Conservation (phyloP, 2,329 filamentous ascomycete species). For the Alternaria gansuensis region DNA sequence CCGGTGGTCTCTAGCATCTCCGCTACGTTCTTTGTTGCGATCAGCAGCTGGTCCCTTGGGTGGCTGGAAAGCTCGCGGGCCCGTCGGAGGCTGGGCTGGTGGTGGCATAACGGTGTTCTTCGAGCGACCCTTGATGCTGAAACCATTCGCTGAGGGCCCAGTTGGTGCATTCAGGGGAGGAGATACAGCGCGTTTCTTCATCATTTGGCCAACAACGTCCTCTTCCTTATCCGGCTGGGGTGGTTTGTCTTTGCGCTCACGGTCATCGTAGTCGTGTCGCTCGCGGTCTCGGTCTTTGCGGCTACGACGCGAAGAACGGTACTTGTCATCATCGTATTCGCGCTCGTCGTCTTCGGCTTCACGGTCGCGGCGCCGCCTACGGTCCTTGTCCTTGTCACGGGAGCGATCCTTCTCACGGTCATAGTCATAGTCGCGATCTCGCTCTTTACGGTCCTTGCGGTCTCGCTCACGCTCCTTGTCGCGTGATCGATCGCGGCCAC, state of each 20-base stretch:
- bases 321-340: slow-evolving; percentile 52
- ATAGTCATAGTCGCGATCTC: slow-evolving; percentile 58
- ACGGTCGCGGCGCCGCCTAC: slow-evolving; percentile 62
- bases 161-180: slow-evolving; percentile 49
- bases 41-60: slow-evolving; percentile 52
- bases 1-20: slow-evolving; percentile 29
- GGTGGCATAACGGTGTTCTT: slow-evolving; percentile 40
- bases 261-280: slow-evolving; percentile 36
- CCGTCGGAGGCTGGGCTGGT: slow-evolving; percentile 49
- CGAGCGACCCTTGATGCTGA: slow-evolving; percentile 55
- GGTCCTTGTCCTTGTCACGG: slow-evolving; percentile 52
- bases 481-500: slow-evolving; percentile 41
- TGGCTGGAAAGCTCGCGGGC: slow-evolving; percentile 47
- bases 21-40: slow-evolving; percentile 37
- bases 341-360: slow-evolving; percentile 48
- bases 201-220: slow-evolving; percentile 39
- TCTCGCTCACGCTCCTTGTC: slow-evolving; percentile 49
- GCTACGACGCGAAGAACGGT: slow-evolving; percentile 55
- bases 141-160: slow-evolving; percentile 55
- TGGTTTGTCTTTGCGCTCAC: slow-evolving; percentile 33
- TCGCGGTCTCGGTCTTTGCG: slow-evolving; percentile 56
- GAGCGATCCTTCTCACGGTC: slow-evolving; percentile 47
- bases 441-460: slow-evolving; percentile 59
- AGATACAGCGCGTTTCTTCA: slow-evolving; percentile 42
- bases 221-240: slow-evolving; percentile 26